A percentile compares a stretch with the other conserved stretches of the same genome.
Evolutionary conservation across 1,284 basidiomycete species (phyloP).

Genomic region (Rhodotorula sp.): DNA sequence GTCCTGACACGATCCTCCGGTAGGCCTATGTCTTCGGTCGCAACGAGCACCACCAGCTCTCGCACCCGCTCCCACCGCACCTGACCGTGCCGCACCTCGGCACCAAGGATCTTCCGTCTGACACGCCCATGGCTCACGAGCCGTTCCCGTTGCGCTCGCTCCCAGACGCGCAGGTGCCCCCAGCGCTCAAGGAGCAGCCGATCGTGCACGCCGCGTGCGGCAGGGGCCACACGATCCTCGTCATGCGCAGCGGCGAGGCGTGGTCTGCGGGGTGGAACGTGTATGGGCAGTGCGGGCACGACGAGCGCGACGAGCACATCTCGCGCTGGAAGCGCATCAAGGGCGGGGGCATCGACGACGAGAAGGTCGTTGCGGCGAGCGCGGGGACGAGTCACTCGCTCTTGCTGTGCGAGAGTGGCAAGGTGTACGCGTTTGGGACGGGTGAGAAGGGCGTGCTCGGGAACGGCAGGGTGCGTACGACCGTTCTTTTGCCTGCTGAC

Average conservation of each 20-base stretch:
- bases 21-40: slow-evolving; percentile 81
- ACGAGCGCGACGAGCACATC: slow-evolving; percentile 59
- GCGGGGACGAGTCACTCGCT: slow-evolving; percentile 83
- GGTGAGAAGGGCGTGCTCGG: slow-evolving; percentile 92
- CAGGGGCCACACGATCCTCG: slow-evolving; percentile 75
- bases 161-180: slow-evolving; percentile 46
- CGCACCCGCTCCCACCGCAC: slow-evolving; percentile 41
- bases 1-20: neutral
- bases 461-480: slow-evolving; percentile 77
- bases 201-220: slow-evolving; percentile 83
- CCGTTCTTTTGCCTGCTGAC: neutral
- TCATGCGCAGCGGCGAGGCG: slow-evolving; percentile 75
- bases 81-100: slow-evolving; percentile 49
- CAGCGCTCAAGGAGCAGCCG: slow-evolving; percentile 61
- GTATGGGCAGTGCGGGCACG: slow-evolving; percentile 76
- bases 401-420: slow-evolving; percentile 74
- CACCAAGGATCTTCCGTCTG: slow-evolving; percentile 59
- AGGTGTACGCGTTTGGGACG: slow-evolving; percentile 85
- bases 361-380: slow-evolving; percentile 68
- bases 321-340: slow-evolving; percentile 65
- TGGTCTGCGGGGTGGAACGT: slow-evolving; percentile 84
- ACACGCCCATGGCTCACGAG: slow-evolving; percentile 58
- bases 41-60: slow-evolving; percentile 58
- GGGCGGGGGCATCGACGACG: slow-evolving; percentile 58
- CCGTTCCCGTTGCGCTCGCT: slow-evolving; percentile 58